Base-by-base conservation (phyloP, 2,329 filamentous ascomycete species). In the Scedosporium dehoogii region DNA sequence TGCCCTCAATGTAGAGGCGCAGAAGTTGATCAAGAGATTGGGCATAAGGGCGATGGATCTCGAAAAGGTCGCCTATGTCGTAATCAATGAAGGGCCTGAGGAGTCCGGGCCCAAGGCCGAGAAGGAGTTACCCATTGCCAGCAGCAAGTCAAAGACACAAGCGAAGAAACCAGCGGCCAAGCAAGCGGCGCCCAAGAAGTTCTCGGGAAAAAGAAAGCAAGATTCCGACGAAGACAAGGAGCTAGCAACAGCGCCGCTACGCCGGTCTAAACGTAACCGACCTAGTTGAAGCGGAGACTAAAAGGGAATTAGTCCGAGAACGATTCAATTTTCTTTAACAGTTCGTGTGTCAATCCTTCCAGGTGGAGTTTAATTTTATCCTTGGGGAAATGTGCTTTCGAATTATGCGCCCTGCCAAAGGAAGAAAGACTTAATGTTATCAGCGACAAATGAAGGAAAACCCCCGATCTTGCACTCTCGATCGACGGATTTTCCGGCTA, bases 1-100 rank as follows among this genome's bases (percentile, higher is more conserved):
- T 48, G 72, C 75, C n/a, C 71, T 93, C 25, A 76, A 79, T 42
- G 68, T 70, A 4, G 70, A 73, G 60, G 77, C 80, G 0, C 70
- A 72, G 12, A 67, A 69, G 23, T 66, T 89, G 58, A 70, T 74
- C 53, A 68, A 74, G 58, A 77, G 83, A 56, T 75, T 89, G 6
- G 73, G 71, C 4, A 81, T 85, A 1, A 76, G 73, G 38, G 86
- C 86, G 1, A 77, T 84, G 48, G 84, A 90, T 41, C 74, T 88
- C 4, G 89, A 92, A 72, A 87, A 82, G 70, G 88, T 87, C 18
- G 88, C 88, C 2, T 91, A 85, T 69, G 87, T 90, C 9, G 70
- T 90, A 59, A 82, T 89, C 69, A 84, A 56, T n/a, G 46, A 33
- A 23, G 14, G 33, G 5, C 29, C 33, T 27, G 48, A n/a, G 33